These are phyloP conservation scores for Nyssa sinensis DNA, from an alignment of 148 eudicot genomes.

Conservation along the genomic window DNA sequence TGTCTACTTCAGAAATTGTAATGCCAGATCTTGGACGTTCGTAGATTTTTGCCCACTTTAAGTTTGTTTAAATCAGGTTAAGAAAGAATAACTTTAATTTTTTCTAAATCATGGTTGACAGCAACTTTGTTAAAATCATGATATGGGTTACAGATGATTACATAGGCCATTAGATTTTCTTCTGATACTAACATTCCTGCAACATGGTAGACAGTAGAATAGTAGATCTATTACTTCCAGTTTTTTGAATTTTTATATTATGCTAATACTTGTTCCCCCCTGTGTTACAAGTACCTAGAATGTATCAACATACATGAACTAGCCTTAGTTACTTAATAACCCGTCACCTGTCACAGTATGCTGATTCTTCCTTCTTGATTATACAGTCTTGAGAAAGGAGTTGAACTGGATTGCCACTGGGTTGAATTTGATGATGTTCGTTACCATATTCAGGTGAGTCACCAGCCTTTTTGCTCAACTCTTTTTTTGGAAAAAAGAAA, in stretches of 20 bases:
- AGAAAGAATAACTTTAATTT: not conserved
- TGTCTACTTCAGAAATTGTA: not conserved
- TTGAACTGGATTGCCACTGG: conserved; percentile 89
- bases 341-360: not conserved
- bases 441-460: conserved; percentile 89
- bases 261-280: not conserved
- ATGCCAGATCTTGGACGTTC: not conserved
- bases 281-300: not conserved
- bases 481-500: not conserved
- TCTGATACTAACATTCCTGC: not conserved
- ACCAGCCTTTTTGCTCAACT: not conserved
- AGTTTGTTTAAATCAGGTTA: not conserved
- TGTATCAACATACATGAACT: not conserved
- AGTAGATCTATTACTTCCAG: not conserved
- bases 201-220: not conserved
- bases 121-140: not conserved
- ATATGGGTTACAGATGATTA: not conserved
- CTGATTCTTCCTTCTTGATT: conserved; percentile 13
- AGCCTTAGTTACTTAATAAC: not conserved
- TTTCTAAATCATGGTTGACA: not conserved
- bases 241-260: not conserved
- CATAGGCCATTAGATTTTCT: not conserved
- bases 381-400: conserved; percentile 86
- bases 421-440: conserved; percentile 94
- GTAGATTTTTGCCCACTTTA: not conserved